Percentiles rank a stretch among this genome's conserved stretches.
These are phyloP conservation scores for Lentinula novae-zelandiae DNA, from an alignment of 1,284 basidiomycete species.

Conservation along the genomic window DNA sequence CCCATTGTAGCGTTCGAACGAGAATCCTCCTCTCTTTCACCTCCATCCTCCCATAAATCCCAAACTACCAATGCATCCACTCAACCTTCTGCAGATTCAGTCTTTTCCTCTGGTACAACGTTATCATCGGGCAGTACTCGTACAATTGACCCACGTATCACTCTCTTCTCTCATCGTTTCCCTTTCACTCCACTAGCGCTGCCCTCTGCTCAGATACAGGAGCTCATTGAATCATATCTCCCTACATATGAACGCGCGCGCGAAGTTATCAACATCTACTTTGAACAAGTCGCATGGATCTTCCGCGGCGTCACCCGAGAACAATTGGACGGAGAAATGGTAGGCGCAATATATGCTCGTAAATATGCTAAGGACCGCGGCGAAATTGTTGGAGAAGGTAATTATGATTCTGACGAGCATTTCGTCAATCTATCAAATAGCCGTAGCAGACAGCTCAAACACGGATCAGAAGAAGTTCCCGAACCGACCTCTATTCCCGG, in stretches of 20 bases:
- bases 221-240: constrained; percentile 47
- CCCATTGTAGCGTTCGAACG: not conserved
- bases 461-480: not conserved
- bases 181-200: constrained; percentile 61
- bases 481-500: not conserved
- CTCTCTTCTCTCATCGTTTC: constrained; percentile 56
- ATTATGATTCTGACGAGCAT: constrained; percentile 2
- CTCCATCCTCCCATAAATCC: constrained; percentile 5
- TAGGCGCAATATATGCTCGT: constrained; percentile 39
- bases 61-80: not conserved
- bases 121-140: constrained; percentile 12
- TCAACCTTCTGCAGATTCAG: not conserved
- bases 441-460: constrained; percentile 2
- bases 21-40: constrained; percentile 8
- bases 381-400: not conserved
- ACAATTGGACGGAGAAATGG: constrained; percentile 53
- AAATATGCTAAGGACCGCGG: constrained; percentile 15
- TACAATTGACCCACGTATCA: constrained; percentile 31
- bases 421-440: constrained; percentile 1
- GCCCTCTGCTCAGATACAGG: constrained; percentile 36
- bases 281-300: constrained; percentile 56
- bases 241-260: constrained; percentile 46
- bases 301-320: constrained; percentile 45
- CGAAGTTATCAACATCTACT: constrained; percentile 46
- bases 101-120: not conserved